Evolutionary conservation across 2,329 filamentous ascomycete genomes (phyloP).

Genomic region (Paecilomyces dactylethromorphus): DNA sequence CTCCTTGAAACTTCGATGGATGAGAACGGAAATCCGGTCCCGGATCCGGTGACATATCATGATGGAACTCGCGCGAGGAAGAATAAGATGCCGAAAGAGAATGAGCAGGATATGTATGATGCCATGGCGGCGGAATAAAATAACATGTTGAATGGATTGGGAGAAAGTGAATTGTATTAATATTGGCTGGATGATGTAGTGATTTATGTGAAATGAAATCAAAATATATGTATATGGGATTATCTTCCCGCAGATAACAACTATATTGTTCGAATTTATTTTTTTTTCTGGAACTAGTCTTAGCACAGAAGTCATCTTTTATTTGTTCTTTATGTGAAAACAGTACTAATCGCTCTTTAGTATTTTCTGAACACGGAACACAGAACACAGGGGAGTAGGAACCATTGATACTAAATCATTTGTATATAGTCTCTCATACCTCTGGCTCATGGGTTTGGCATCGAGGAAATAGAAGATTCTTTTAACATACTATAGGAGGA

Average conservation of each 20-base stretch:
- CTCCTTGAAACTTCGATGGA: constrained; percentile 24
- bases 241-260: neutral
- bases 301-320: neutral
- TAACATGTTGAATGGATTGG: neutral
- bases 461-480: too few relatives aligned
- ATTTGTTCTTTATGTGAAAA: neutral
- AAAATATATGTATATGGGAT: neutral
- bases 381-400: too few relatives aligned
- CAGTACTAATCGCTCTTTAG: too few relatives aligned
- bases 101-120: constrained; percentile 22
- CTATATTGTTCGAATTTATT: neutral
- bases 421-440: too few relatives aligned
- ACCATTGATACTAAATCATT: too few relatives aligned
- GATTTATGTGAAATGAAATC: neutral
- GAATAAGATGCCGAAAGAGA: constrained; percentile 6
- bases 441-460: too few relatives aligned
- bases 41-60: constrained; percentile 17
- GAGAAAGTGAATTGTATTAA: neutral
- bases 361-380: too few relatives aligned
- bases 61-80: constrained; percentile 16
- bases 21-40: constrained; percentile 22
- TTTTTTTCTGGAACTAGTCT: neutral
- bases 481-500: too few relatives aligned
- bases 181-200: neutral
- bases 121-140: constrained; percentile 4